Evolutionary conservation across 495 filamentous ascomycete genomes (phyloP).

Genomic region (Lasiosphaeria ovina): DNA sequence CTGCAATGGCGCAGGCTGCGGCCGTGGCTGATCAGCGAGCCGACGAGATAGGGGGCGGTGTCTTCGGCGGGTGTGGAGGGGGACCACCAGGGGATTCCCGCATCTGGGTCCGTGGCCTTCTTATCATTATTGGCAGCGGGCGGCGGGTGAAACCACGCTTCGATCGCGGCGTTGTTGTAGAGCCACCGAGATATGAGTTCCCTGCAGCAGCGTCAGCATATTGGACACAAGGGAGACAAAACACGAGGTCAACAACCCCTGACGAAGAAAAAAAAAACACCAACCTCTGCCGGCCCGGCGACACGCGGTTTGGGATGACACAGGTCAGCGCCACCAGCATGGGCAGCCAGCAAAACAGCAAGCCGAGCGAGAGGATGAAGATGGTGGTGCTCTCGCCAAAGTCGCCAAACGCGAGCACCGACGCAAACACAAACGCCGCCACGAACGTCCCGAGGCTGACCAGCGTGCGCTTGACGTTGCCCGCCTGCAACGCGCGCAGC

Average conservation of each 20-base stretch:
- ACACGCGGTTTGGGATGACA: slow-evolving; percentile 17
- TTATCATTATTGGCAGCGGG: background rate
- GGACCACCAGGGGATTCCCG: slow-evolving; percentile 5
- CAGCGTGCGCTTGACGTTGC: slow-evolving; percentile 11
- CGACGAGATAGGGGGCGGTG: background rate
- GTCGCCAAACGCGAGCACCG: slow-evolving; percentile 15
- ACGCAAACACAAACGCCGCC: slow-evolving; percentile 12
- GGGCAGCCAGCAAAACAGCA: slow-evolving; percentile 13
- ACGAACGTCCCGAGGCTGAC: slow-evolving; percentile 14
- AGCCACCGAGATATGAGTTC: slow-evolving; percentile 10
- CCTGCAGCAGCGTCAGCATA: background rate
- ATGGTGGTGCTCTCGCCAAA: slow-evolving; percentile 5
- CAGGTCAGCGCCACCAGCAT: slow-evolving; percentile 16
- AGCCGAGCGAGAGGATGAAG: slow-evolving; percentile 6
- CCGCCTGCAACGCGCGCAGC: slow-evolving; percentile 9
- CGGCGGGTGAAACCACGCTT: background rate
- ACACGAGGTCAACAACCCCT: background rate
- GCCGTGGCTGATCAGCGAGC: slow-evolving; percentile 12
- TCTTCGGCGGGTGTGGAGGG: background rate
- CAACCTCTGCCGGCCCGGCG: slow-evolving; percentile 4
- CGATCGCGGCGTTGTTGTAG: slow-evolving; percentile 6
- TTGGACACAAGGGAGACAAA: background rate
- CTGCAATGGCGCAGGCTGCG: slow-evolving; percentile 12
- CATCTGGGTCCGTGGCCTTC: background rate
- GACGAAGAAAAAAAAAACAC: background rate